These are phyloP conservation scores for Albatrellus sp. DNA, from an alignment of 1,284 basidiomycete genomes.

Conservation along the genomic window DNA sequence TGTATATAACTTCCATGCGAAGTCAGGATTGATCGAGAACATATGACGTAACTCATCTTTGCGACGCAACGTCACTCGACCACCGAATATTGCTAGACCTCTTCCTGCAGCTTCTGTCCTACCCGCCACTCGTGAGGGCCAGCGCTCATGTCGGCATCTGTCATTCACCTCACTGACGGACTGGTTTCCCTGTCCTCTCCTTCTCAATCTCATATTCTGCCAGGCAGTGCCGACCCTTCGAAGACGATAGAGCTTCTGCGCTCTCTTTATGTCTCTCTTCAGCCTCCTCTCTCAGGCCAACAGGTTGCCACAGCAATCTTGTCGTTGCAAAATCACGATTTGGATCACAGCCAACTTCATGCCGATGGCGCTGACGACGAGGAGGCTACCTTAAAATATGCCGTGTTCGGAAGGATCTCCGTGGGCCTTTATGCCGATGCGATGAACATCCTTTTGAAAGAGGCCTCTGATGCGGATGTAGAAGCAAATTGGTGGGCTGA, in stretches of 20 bases:
- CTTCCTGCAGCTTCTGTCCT: too few relatives aligned
- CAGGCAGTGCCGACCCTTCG: slow-evolving; percentile 3
- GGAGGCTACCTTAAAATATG: slow-evolving; percentile 19
- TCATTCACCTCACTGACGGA: slow-evolving; percentile 18
- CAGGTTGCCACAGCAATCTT: slow-evolving; percentile 13
- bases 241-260: slow-evolving; percentile 16
- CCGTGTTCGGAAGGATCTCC: slow-evolving; percentile 31
- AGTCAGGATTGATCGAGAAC: not conserved
- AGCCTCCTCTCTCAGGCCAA: slow-evolving; percentile 12
- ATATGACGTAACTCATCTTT: not conserved
- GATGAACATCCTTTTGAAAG: slow-evolving; percentile 41
- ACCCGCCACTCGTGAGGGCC: not conserved
- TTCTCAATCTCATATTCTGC: slow-evolving; percentile 9
- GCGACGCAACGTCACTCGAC: not conserved
- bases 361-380: not conserved
- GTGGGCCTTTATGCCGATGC: slow-evolving; percentile 47
- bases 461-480: slow-evolving; percentile 50
- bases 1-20: not conserved
- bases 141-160: slow-evolving; percentile 11
- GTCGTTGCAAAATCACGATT: slow-evolving; percentile 15
- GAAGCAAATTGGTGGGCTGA: slow-evolving; percentile 73
- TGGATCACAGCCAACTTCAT: not conserved
- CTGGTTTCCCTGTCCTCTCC: slow-evolving; percentile 12
- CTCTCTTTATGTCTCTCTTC: slow-evolving; percentile 17
- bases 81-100: too few relatives aligned